Evolutionary conservation across 768 basidiomycete genomes (phyloP).

Genomic region (Russula earlei): DNA sequence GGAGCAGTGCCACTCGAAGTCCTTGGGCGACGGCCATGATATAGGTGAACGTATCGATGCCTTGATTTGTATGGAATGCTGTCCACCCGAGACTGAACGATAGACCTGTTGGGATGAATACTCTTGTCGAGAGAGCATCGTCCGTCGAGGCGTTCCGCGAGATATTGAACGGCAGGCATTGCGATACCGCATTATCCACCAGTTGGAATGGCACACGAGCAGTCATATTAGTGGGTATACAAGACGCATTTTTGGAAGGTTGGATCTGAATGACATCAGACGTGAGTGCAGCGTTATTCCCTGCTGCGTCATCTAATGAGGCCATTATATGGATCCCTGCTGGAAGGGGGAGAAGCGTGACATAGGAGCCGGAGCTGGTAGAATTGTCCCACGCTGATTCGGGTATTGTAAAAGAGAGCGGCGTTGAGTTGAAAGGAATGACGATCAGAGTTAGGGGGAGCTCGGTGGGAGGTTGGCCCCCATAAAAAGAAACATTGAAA

Average conservation of each 20-base stretch:
- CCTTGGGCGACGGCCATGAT: slow-evolving; percentile 32
- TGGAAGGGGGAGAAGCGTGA: slow-evolving; percentile 44
- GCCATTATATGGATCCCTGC: slow-evolving; percentile 44
- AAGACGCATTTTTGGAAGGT: slow-evolving; percentile 35
- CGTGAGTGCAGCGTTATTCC: slow-evolving; percentile 32
- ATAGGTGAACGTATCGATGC: slow-evolving; percentile 35
- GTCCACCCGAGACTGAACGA: slow-evolving; percentile 23
- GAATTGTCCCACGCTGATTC: slow-evolving; percentile 28
- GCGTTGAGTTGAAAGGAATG: slow-evolving; percentile 44
- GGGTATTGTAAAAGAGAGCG: slow-evolving; percentile 39
- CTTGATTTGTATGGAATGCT: slow-evolving; percentile 13
- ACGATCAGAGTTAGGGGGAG: slow-evolving; percentile 40
- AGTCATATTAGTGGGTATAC: slow-evolving; percentile 27
- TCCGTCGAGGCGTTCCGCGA: slow-evolving; percentile 32
- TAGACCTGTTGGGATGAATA: slow-evolving; percentile 26
- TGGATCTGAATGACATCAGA: slow-evolving; percentile 42
- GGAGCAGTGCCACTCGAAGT: slow-evolving; percentile 34
- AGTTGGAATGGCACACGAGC: slow-evolving; percentile 25
- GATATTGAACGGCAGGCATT: slow-evolving; percentile 44
- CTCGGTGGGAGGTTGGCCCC: slow-evolving; percentile 28
- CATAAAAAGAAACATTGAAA: slow-evolving; percentile 37
- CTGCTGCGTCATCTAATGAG: slow-evolving; percentile 40
- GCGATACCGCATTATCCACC: slow-evolving; percentile 29
- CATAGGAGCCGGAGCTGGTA: slow-evolving; percentile 33
- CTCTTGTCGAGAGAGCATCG: slow-evolving; percentile 31